Base-by-base conservation (phyloP, 2,329 filamentous ascomycete species). In the Emydomyces testavorans region DNA sequence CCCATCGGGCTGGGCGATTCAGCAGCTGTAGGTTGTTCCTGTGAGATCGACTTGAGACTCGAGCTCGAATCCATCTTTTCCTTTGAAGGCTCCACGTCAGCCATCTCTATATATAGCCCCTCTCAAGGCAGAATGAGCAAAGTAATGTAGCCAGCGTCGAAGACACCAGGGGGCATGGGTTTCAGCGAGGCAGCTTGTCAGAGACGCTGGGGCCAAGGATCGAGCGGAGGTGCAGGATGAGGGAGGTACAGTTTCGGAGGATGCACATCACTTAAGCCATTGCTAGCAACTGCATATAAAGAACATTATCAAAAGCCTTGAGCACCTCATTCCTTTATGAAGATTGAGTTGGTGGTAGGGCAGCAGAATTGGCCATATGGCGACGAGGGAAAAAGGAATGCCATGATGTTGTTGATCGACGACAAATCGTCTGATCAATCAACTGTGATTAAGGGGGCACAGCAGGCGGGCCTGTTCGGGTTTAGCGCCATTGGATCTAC, bases 401-500 rank as follows among this genome's bases (percentile, higher is more conserved):
- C 18, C 36, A 40, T n/a, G n/a, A n/a, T 40, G 45, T 23, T 34
- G 37, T 15, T 24, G 45, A 39, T 48, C 35, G 38, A 20, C 36
- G 46, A n/a, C n/a, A n/a, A n/a, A n/a, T 26, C 43, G 18, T 29
- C 28, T 15, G 8, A 23, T 13, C 5, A 38, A 16, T 15, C 34
- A 24, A 21, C 26, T 37, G 16, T 6, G 23, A 43, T 42, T 31
- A 48, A 48, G 46, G 46, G 39, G 46, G 31, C 31, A 31, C 20
- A 37, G 43, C 24, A 29, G 10, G 31, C 32, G 11, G 18, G 43
- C 43, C 24, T 18, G 7, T 28, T 46, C 15, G 24, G 31, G 43
- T 37, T n/a, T 46, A 46, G 43, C 43, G 45, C 24, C 11, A 21
- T n/a, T 16, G 18, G 45, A 24, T 39, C 45, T 36, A 18, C 46